These are phyloP conservation scores for Sesbania bispinosa DNA, from an alignment of 306 rosid species.

Conservation along the genomic window DNA sequence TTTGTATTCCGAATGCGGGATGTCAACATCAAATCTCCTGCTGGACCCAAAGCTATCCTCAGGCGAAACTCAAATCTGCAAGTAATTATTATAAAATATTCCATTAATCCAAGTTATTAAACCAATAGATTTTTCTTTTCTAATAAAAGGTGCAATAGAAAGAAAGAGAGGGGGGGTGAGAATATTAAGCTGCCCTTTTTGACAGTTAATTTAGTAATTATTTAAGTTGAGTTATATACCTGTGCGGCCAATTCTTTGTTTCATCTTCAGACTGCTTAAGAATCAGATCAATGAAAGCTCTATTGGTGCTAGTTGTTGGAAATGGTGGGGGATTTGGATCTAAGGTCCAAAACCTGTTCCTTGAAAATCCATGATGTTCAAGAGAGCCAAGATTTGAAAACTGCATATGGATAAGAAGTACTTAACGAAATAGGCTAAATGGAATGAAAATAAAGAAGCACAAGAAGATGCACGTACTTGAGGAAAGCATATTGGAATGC, in stretches of 20 bases:
- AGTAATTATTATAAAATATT: not conserved
- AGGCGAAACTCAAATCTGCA: slow-evolving; percentile 73
- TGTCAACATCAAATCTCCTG: slow-evolving; percentile 64
- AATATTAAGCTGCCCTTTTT: not conserved
- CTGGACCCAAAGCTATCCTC: slow-evolving; percentile 61
- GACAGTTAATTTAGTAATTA: not conserved
- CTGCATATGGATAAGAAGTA: slow-evolving; percentile 38
- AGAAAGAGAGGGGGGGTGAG: not conserved
- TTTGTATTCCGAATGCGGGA: slow-evolving; percentile 78
- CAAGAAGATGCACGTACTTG: slow-evolving; percentile 51
- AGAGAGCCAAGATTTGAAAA: slow-evolving; percentile 56
- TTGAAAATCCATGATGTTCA: slow-evolving; percentile 78
- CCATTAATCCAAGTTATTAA: not conserved
- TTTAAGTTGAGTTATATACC: slow-evolving; percentile 28
- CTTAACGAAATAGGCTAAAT: not conserved
- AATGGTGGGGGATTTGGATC: slow-evolving; percentile 74
- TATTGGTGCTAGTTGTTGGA: slow-evolving; percentile 41
- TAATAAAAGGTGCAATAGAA: not conserved
- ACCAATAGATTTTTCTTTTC: not conserved
- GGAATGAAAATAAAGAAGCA: not conserved
- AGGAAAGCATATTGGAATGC: slow-evolving; percentile 79
- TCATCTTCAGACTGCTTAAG: slow-evolving; percentile 63
- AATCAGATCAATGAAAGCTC: slow-evolving; percentile 61
- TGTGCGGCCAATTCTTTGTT: slow-evolving; percentile 65
- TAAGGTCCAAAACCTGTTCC: slow-evolving; percentile 64